Conservation (phyloP, 208 protist species). For the Naegleria gruberi region DNA sequence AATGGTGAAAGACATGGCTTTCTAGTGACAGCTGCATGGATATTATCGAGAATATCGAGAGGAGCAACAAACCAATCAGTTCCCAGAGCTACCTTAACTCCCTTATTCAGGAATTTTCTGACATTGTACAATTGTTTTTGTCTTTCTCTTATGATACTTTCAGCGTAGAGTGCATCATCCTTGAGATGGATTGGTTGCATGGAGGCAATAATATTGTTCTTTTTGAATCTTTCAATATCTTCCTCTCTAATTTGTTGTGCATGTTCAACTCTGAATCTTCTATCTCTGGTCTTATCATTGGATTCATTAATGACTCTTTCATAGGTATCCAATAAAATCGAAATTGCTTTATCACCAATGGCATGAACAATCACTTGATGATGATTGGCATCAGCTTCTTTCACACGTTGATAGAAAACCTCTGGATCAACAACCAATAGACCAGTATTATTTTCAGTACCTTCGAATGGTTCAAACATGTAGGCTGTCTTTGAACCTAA, state of each 20-base stretch:
- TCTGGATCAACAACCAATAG: constrained; percentile 42
- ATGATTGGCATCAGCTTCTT: constrained; percentile 9
- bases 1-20: constrained; percentile 41
- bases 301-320: constrained; percentile 26
- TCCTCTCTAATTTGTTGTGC: constrained; percentile 51
- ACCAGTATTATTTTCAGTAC: constrained; percentile 42
- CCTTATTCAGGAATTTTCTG: constrained; percentile 41
- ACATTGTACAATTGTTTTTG: constrained; percentile 49
- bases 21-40: constrained; percentile 51
- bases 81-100: constrained; percentile 46
- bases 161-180: constrained; percentile 53
- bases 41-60: constrained; percentile 45
- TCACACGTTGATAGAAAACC: constrained; percentile 39
- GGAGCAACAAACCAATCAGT: constrained; percentile 59
- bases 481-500: constrained; percentile 53
- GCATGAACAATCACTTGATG: constrained; percentile 39
- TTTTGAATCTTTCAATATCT: constrained; percentile 44
- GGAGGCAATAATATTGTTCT: constrained; percentile 51
- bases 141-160: constrained; percentile 43
- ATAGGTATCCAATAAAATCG: constrained; percentile 42
- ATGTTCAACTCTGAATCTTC: constrained; percentile 57
- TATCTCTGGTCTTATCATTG: constrained; percentile 34
- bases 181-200: constrained; percentile 60
- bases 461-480: constrained; percentile 50
- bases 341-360: constrained; percentile 47